phyloP scores from a whole-genome alignment of 768 basidiomycete genomes.

The Trametes cinnabarina region DNA sequence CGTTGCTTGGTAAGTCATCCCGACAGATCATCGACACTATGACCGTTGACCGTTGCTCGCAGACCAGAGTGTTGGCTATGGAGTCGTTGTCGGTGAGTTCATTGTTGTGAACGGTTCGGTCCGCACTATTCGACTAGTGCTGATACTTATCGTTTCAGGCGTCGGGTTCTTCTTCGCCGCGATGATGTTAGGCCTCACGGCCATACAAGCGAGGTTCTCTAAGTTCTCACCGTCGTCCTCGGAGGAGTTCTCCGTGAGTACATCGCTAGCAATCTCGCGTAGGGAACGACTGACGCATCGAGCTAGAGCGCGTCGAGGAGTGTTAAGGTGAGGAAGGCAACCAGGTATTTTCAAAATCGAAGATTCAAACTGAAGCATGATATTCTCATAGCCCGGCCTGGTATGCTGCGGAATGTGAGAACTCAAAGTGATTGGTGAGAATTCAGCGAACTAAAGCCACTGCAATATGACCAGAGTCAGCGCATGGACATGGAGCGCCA shows the following conservation, averaged over 20 bases:
- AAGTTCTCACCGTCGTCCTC: constrained; percentile 45
- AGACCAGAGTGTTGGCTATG: constrained; percentile 49
- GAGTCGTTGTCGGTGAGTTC: constrained; percentile 44
- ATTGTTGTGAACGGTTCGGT: neutral
- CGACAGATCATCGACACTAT: too few species aligned
- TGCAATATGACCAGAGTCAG: too few species aligned
- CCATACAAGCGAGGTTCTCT: constrained; percentile 46
- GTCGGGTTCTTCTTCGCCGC: constrained; percentile 52
- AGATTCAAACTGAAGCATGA: neutral
- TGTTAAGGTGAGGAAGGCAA: constrained; percentile 35
- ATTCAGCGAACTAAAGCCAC: neutral
- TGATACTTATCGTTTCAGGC: constrained; percentile 27
- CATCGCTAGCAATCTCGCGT: neutral
- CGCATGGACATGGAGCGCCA: constrained; percentile 59
- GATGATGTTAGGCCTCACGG: constrained; percentile 45
- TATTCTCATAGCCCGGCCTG: constrained; percentile 39
- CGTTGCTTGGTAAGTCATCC: too few species aligned
- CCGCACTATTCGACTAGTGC: neutral
- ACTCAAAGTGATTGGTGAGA: neutral
- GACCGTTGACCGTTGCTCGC: too few species aligned
- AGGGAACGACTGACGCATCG: neutral
- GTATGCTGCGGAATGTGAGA: constrained; percentile 46
- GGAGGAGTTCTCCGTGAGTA: constrained; percentile 46
- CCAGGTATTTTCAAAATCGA: neutral
- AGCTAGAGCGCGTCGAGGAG: constrained; percentile 45